Evolutionary conservation across 768 basidiomycete genomes (phyloP), one percentile per base, ranked within the genome.

Genomic region (Collybiopsis luxurians): DNA sequence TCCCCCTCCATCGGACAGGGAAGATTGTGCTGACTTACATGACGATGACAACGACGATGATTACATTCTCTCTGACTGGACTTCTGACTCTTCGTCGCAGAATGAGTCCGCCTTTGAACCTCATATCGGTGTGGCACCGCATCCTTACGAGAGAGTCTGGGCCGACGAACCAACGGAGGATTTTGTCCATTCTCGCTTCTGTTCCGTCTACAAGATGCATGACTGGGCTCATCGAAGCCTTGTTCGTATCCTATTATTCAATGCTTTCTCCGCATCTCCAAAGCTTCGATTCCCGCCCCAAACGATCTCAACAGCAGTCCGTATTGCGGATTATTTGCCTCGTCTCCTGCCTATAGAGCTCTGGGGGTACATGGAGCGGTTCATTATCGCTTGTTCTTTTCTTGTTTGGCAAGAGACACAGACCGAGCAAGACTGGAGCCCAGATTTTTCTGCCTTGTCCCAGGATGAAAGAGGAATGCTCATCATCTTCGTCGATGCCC

Each of bases 161-260:
- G 26, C 27, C 24, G 60, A 63, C 31, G 51, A 53, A 13, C 61
- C 59, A 3, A 52, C 55, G 9, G 61, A 64, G 17, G 58, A 63
- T 10, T 64, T 56, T 56, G 46, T 64, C 9, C 63, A 64, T 50
- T 44, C 52, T 17, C 56, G 63, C n/a, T 62, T 64, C 46, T 64
- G 63, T 31, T 53, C 53, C 21, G 17, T 56, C 10, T 64, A 64
- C 44, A 40, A 15, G 5, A 28, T 60, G 26, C 63, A 64, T 39
- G 57, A 42, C 6, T 64, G 61, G 61, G 63, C 61, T 2, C 63
- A 64, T 57, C 30, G 50, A 12, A 57, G 55, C 42, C 45, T 64
- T 34, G 55, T 57, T 9, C 59, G 61, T n/a, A 55, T 56, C 27
- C 47, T 62, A 4, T 50, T 64, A 13, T 62, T 63, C 61, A 62